Evolutionary conservation across 495 filamentous ascomycete species (phyloP).

Genomic region (Durotheca rogersii): DNA sequence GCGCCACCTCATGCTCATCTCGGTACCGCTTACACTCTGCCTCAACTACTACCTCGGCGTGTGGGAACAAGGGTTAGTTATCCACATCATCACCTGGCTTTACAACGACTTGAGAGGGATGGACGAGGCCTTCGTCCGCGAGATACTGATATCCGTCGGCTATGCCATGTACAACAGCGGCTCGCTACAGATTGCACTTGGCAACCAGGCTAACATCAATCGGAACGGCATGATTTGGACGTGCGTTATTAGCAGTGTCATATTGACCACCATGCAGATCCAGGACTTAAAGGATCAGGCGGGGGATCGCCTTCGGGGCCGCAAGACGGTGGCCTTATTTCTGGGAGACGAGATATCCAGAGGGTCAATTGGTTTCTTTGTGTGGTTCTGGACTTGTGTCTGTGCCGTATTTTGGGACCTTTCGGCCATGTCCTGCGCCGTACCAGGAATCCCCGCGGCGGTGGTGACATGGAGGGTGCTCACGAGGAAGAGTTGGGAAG

Average conservation of each 20-base stretch:
- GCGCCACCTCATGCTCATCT: slow-evolving; percentile 37
- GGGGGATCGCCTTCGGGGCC: slow-evolving; percentile 46
- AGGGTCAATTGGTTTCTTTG: slow-evolving; percentile 36
- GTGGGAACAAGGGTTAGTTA: no score
- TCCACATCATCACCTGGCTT: no score
- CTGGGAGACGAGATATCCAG: slow-evolving; percentile 44
- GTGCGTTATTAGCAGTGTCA: slow-evolving; percentile 40
- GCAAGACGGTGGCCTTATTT: slow-evolving; percentile 42
- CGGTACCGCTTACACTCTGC: slow-evolving; percentile 34
- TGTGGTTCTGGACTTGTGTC: slow-evolving; percentile 43
- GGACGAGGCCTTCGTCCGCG: slow-evolving; percentile 20
- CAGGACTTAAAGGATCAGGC: slow-evolving; percentile 52
- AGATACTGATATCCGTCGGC: slow-evolving; percentile 40
- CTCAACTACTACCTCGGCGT: no score
- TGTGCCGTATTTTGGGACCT: slow-evolving; percentile 41
- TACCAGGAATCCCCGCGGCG: no score
- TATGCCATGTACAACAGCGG: slow-evolving; percentile 42
- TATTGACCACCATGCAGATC: slow-evolving; percentile 50
- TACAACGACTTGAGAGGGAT: slow-evolving; percentile 38
- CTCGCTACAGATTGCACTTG: slow-evolving; percentile 18
- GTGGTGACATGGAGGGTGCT: no score
- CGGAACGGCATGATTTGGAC: slow-evolving; percentile 41
- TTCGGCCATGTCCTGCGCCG: no score
- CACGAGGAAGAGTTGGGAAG: no score
- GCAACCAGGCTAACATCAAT: slow-evolving; percentile 8